Evolutionary conservation across 495 filamentous ascomycete species (phyloP).

Genomic region (Sabuloglossum arenarium): DNA sequence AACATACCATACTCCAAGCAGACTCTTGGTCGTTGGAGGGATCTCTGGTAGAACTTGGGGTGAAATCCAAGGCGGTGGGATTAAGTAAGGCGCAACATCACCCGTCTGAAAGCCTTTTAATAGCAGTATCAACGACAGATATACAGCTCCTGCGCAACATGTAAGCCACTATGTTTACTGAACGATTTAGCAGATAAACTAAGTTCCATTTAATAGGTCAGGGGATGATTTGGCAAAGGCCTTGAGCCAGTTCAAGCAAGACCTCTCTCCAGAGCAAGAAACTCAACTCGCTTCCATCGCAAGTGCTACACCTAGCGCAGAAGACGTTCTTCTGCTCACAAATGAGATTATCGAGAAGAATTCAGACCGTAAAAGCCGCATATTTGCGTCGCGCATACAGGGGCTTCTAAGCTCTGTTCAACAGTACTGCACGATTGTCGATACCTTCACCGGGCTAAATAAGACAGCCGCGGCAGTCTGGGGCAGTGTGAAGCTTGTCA

Average conservation of each 20-base stretch:
- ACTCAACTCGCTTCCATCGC: constrained; percentile 7
- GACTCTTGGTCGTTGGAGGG: too few relatives aligned
- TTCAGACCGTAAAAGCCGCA: constrained; percentile 8
- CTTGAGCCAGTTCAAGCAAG: constrained; percentile 7
- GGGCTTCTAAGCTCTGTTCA: constrained; percentile 15
- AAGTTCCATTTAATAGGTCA: too few relatives aligned
- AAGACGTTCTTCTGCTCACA: constrained; percentile 14
- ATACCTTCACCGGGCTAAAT: constrained; percentile 16
- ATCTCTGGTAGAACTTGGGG: too few relatives aligned
- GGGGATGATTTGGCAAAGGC: too few relatives aligned
- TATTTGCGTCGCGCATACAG: constrained; percentile 13
- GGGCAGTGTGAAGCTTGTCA: constrained; percentile 17
- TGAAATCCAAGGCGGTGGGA: too few relatives aligned
- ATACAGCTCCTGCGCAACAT: too few relatives aligned
- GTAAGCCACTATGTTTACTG: too few relatives aligned
- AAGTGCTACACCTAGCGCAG: constrained; percentile 11
- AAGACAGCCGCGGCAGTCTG: constrained; percentile 19
- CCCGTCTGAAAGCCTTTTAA: too few relatives aligned
- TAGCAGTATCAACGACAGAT: too few relatives aligned
- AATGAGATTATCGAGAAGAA: constrained; percentile 13
- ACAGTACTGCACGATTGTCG: constrained; percentile 15
- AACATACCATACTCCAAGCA: too few relatives aligned
- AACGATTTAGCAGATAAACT: too few relatives aligned
- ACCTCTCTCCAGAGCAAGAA: constrained; percentile 10
- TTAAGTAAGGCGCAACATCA: too few relatives aligned